phyloP scores from a whole-genome alignment of 2,329 filamentous ascomycete genomes.

The Ceratocystis eucalypticola region DNA sequence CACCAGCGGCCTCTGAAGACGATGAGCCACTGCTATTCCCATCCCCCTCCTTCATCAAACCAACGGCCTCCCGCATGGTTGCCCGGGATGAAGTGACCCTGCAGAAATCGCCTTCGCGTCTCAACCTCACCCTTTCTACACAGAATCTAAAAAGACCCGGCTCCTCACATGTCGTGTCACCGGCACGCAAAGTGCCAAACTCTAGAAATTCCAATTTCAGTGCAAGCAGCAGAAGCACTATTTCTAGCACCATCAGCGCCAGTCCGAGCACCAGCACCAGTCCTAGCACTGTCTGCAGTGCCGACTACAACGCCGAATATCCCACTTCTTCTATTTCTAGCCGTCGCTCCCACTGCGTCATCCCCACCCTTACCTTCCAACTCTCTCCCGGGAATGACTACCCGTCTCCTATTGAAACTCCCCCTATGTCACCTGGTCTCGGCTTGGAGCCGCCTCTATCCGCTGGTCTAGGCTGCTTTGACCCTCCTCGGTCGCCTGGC shows the following conservation, averaged over 20 bases:
- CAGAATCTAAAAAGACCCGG: slow-evolving; percentile 15
- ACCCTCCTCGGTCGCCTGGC: slow-evolving; percentile 5
- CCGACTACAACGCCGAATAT: slow-evolving; percentile 12
- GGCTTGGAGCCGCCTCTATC: slow-evolving; percentile 6
- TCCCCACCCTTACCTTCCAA: slow-evolving; percentile 16
- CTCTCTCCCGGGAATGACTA: slow-evolving; percentile 12
- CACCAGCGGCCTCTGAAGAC: slow-evolving; percentile 18
- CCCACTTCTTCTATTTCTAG: slow-evolving; percentile 11
- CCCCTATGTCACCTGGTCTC: slow-evolving; percentile 9
- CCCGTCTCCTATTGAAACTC: neutral
- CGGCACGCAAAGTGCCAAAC: slow-evolving; percentile 12
- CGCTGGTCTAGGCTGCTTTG: neutral
- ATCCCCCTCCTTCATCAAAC: slow-evolving; percentile 42
- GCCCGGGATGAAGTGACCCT: slow-evolving; percentile 37
- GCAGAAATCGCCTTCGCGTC: slow-evolving; percentile 23
- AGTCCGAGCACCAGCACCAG: slow-evolving; percentile 6
- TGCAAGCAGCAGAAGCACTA: slow-evolving; percentile 12
- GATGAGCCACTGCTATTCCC: slow-evolving; percentile 32
- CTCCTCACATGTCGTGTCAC: slow-evolving; percentile 18
- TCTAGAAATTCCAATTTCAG: slow-evolving; percentile 17
- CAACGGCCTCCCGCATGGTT: slow-evolving; percentile 41
- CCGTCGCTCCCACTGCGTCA: slow-evolving; percentile 10
- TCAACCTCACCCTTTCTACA: slow-evolving; percentile 10
- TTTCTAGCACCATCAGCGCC: slow-evolving; percentile 14
- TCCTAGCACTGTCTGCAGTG: slow-evolving; percentile 16